Evolutionary conservation across 768 basidiomycete species (phyloP), one percentile per base, ranked within the genome.

Genomic region (Leucogyrophana mollusca): DNA sequence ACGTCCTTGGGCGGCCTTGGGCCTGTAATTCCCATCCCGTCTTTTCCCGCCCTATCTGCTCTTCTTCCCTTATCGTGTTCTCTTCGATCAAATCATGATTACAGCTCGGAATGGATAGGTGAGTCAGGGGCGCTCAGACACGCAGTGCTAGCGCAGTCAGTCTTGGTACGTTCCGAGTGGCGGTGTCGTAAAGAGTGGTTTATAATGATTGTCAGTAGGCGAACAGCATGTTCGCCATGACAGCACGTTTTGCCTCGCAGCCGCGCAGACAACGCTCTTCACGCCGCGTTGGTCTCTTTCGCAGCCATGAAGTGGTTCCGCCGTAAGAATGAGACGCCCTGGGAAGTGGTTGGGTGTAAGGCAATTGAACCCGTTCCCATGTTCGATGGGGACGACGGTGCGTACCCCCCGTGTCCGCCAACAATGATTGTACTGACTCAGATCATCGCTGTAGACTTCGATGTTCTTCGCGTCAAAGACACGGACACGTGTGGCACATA

Each of bases 271-370:
- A 23, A 40, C 7, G 46, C 39, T 43, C 38, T 43, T 54, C 47
- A 53, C 47, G 48, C 55, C 50, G 47, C 50, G 32, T 56, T 60
- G 20, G 44, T 39, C 40, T 51, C 39, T 35, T 34, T 53, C 47
- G 49, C 36, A 37, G 16, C 43, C 44, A 64, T 66, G 60, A 57
- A 60, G 57, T 67, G 68, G 51, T 77, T 85, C 54, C 74, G 79
- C 50, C 73, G 79, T 49, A 78, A 73, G 51, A 47, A 41, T 43
- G 78, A 84, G 57, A 67, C 68, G 8, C 78, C 85, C 30, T 90
- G 88, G 88, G 88, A 90, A 67, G 87, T 90, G 34, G 83, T 89
- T 22, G 81, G 82, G 47, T 80, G 73, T 58, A 78, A 76, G 56
- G 65, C 70, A 24, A 78, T 90, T 40, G 77, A 82, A 37, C 82